Percentiles rank a stretch among this genome's conserved stretches.
phyloP scores from a whole-genome alignment of 805 yeast genomes.

The Blastobotrys peoriensis region DNA sequence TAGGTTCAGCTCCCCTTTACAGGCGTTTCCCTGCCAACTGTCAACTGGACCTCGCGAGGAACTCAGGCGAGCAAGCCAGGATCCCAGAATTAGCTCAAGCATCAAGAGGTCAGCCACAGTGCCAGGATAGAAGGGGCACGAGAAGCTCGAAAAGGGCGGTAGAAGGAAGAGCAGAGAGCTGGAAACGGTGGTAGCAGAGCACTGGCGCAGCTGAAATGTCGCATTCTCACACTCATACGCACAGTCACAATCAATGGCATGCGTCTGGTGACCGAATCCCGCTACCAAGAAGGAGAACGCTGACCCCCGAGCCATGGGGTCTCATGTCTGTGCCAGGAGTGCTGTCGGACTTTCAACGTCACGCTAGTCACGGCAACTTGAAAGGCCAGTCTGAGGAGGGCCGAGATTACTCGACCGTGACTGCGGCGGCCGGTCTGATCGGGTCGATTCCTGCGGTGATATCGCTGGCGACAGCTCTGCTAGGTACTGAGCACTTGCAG shows the following conservation, averaged over 20 bases:
- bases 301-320: constrained; percentile 31
- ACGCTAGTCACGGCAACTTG: constrained; percentile 24
- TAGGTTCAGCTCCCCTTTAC: too few relatives aligned
- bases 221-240: neutral
- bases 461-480: constrained; percentile 27
- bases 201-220: too few relatives aligned
- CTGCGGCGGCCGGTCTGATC: constrained; percentile 7
- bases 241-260: neutral
- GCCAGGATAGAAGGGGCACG: too few relatives aligned
- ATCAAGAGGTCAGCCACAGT: too few relatives aligned
- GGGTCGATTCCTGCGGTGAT: constrained; percentile 28
- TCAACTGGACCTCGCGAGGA: too few relatives aligned
- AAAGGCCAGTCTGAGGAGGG: neutral
- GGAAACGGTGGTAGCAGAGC: too few relatives aligned
- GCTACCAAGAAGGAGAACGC: constrained; percentile 20
- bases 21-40: too few relatives aligned
- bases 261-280: neutral
- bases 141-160: too few relatives aligned
- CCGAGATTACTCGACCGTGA: neutral
- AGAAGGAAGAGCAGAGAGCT: too few relatives aligned
- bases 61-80: too few relatives aligned
- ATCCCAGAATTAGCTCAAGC: too few relatives aligned
- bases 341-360: constrained; percentile 31
- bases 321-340: constrained; percentile 31
- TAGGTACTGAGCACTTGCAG: constrained; percentile 20